Base-by-base conservation (phyloP, 495 filamentous ascomycete species). In the Aspergillus indologenus region DNA sequence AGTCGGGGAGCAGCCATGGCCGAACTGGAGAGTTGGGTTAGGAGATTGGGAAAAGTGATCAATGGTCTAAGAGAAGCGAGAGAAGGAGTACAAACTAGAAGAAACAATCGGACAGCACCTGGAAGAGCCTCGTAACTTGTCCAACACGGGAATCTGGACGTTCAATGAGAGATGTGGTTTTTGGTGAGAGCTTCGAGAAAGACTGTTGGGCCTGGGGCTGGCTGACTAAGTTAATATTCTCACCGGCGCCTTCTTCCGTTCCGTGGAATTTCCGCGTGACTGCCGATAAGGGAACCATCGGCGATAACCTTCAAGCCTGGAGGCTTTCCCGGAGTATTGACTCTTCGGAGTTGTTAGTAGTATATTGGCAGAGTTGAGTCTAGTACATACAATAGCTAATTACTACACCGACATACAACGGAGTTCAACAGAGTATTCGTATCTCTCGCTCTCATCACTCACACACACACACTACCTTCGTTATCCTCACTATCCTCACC, bases 1-100 rank as follows among this genome's bases (percentile, higher is more conserved):
- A 92, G 81, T 75, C 89, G 85, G 74, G 87, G 87, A 74, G 78
- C 75, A 61, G 82, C 79, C 85, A 87, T 88, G 66, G 69, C 74
- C 65, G 58, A 59, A 60, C 62, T 61, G 66, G 58, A 57, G 47
- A 44, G 61, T 62, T 70, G 54, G 34, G 12, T 14, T 2, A 40
- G 63, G 52, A 54, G 52, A 61, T 45, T 19, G 47, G 66, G 54
- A 61, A 26, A 57, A 48, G 70, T 71, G 50, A 72, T 54, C 58
- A 61, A 58, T 40, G 12, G 12, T 40, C 2, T 9, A 40, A 2
- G 64, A 58, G 31, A 71, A 54, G 49, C 48, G 4, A 53, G 47
- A 59, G 61, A 48, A 56, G 46, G 44, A 49, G 17, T 46, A 52
- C n/a, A 43, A 45, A 18, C 43, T 29, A 55, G 52, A 49, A 43